phyloP scores from a whole-genome alignment of 805 yeast species.

The Candida coquimbonensis region DNA sequence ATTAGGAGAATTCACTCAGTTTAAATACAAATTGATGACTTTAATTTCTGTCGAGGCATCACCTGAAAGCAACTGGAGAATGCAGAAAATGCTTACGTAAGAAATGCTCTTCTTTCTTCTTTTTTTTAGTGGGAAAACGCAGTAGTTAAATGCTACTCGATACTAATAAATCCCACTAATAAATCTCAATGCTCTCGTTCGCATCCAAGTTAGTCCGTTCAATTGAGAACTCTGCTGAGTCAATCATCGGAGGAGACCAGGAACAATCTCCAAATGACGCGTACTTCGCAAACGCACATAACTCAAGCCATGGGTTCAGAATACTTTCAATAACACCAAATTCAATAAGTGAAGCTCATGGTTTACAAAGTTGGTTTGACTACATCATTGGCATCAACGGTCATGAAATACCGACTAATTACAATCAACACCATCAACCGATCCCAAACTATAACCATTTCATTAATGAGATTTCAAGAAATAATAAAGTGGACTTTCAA shows the following conservation, averaged over 20 bases:
- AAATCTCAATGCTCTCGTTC: constrained; percentile 44
- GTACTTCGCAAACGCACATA: constrained; percentile 23
- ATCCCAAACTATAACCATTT: constrained; percentile 39
- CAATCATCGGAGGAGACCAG: constrained; percentile 22
- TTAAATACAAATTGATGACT: too few species aligned
- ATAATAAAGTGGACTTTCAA: constrained; percentile 41
- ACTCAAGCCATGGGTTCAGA: constrained; percentile 44
- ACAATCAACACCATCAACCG: constrained; percentile 27
- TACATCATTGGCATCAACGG: constrained; percentile 77
- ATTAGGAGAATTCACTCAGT: too few species aligned
- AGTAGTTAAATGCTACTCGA: too few species aligned
- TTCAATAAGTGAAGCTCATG: constrained; percentile 36
- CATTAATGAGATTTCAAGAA: constrained; percentile 36
- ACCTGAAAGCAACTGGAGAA: not conserved
- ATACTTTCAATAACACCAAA: constrained; percentile 41
- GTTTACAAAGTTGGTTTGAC: constrained; percentile 83
- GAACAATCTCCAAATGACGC: constrained; percentile 20
- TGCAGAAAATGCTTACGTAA: not conserved
- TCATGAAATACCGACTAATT: constrained; percentile 41
- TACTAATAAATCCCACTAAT: too few species aligned
- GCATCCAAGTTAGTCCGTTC: constrained; percentile 57
- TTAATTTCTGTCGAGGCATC: not conserved
- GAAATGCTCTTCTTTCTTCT: too few species aligned
- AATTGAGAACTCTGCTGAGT: constrained; percentile 35
- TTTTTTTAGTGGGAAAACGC: not conserved